Evolutionary conservation across 2,329 filamentous ascomycete genomes (phyloP), one percentile per base, ranked within the genome.

Genomic region (Claviceps cyperi): DNA sequence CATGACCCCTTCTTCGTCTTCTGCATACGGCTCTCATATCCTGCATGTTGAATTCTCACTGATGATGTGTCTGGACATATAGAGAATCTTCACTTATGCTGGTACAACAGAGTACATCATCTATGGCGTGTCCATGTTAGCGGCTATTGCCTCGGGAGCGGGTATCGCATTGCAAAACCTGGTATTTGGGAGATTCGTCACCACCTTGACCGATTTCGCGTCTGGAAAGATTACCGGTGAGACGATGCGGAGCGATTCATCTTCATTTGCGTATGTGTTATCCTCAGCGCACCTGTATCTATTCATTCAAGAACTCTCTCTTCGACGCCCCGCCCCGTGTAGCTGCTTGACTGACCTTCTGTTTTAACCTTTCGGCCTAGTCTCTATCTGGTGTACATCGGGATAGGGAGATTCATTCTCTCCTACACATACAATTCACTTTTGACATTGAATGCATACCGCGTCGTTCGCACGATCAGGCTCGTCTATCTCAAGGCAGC

Each of bases 381-480:
- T 0, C 62, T 81, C 5, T 80, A 74, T 58, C 78, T 80, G 55
- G 66, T 80, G 24, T 80, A 79, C 53, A 65, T 81, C 13, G 78
- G 78, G 55, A 64, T 79, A 47, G 76, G 62, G 0, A 71, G 75
- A 43, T 75, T 80, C 52, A 57, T 64, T 21, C 60, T 76, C 15
- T 66, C 71, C 13, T 80, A 79, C 53, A 57, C 69, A 17, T 68
- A 69, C 59, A 67, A 67, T 45, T 58, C 63, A 3, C 62, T 66
- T 46, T 59, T 77, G 19, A 76, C 72, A 2, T 71, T 76, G 39
- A 66, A 72, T 4, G 73, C 74, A 2, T 71, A 72, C 48, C 66
- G 74, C 9, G 73, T 74, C 3, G 74, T 74, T 2, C 70, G 72
- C 50, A 71, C 66, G 35, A 62, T 71, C 35, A 65, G 77, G 9